Evolutionary conservation across 306 rosid genomes (phyloP).

Genomic region (Rubus idaeus): DNA sequence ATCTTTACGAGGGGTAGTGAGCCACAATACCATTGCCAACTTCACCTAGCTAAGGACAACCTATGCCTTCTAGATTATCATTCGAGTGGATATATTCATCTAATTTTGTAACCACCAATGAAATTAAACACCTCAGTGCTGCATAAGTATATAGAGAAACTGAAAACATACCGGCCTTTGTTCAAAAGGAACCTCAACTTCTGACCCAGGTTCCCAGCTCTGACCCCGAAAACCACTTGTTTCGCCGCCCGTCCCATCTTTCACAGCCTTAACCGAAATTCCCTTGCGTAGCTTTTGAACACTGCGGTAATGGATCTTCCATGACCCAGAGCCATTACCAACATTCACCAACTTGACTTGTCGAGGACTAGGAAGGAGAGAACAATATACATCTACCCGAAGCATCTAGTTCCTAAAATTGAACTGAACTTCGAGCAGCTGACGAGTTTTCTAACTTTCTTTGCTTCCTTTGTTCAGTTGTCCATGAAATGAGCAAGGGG

Average conservation of each 20-base stretch:
- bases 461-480: slow-evolving; percentile 15
- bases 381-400: slow-evolving; percentile 60
- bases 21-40: background rate
- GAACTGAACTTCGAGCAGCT: slow-evolving; percentile 22
- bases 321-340: slow-evolving; percentile 42
- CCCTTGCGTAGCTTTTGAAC: slow-evolving; percentile 34
- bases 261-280: slow-evolving; percentile 57
- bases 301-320: slow-evolving; percentile 42
- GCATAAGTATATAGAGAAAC: background rate
- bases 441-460: slow-evolving; percentile 11
- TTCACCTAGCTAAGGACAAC: background rate
- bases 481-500: slow-evolving; percentile 5
- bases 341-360: slow-evolving; percentile 52
- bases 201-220: slow-evolving; percentile 88
- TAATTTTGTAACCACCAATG: background rate
- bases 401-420: slow-evolving; percentile 53
- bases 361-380: slow-evolving; percentile 43
- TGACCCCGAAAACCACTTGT: slow-evolving; percentile 66
- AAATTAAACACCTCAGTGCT: background rate
- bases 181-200: slow-evolving; percentile 88
- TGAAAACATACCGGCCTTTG: slow-evolving; percentile 81
- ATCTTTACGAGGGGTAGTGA: background rate
- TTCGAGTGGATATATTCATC: background rate
- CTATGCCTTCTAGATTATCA: background rate
- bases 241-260: slow-evolving; percentile 68